These are phyloP conservation scores for Davidsoniella australis DNA, from an alignment of 2,329 filamentous ascomycete genomes.

Conservation along the genomic window DNA sequence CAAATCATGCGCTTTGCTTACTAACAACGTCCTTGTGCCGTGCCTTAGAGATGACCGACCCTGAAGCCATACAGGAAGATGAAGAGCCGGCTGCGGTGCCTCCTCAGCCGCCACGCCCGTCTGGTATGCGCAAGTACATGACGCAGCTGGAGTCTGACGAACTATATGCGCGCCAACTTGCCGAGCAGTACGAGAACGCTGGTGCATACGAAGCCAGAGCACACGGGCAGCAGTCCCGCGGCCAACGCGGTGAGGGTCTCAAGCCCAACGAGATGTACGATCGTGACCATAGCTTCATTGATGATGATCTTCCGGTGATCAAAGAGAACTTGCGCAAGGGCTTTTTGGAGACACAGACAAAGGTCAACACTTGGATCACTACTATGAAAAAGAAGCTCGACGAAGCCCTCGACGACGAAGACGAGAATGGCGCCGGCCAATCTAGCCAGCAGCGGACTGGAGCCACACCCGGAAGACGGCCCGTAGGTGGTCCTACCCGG, in stretches of 20 bases:
- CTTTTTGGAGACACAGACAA: constrained; percentile 83
- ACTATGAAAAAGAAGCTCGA: constrained; percentile 87
- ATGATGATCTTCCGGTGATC: constrained; percentile 89
- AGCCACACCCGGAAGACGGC: constrained; percentile 25
- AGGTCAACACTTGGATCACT: constrained; percentile 83
- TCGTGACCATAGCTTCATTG: constrained; percentile 76
- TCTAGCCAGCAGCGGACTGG: constrained; percentile 5
- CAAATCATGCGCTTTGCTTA: neutral
- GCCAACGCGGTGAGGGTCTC: constrained; percentile 24
- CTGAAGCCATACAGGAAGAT: constrained; percentile 43
- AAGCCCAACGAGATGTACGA: constrained; percentile 38
- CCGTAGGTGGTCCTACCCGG: constrained; percentile 39
- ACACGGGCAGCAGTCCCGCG: constrained; percentile 14
- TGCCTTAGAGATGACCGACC: constrained; percentile 56
- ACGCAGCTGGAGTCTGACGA: constrained; percentile 84
- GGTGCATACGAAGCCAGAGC: constrained; percentile 41
- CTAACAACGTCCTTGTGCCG: neutral
- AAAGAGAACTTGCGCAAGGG: constrained; percentile 86
- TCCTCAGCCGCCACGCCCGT: constrained; percentile 63
- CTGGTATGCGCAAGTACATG: constrained; percentile 39
- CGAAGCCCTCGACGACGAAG: constrained; percentile 63
- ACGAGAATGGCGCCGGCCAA: constrained; percentile 18
- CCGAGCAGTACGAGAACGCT: constrained; percentile 66
- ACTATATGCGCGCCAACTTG: constrained; percentile 77
- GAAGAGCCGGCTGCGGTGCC: constrained; percentile 41